Evolutionary conservation across 164 flowering plant species (phyloP), one percentile per base, ranked within the genome.

Genomic region (Santalum album): DNA sequence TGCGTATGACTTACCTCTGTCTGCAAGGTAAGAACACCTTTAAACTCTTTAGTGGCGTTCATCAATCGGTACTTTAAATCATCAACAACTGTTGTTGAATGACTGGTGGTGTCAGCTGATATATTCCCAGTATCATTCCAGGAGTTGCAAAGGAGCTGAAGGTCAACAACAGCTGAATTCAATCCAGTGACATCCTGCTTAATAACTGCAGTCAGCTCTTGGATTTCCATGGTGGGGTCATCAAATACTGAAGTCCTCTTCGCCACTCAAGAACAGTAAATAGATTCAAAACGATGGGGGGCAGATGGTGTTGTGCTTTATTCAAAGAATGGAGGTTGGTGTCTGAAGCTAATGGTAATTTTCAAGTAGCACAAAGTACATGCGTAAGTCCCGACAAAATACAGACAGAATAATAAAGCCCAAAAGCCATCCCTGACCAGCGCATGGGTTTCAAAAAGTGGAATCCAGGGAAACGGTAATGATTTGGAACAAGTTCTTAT

Each of bases 101-200:
- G 99, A 47, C 74, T 81, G 32, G 92, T 81, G 16, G 88, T 89
- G 60, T 94, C 99, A 55, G 62, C 74, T 2, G 97, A 85, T 17
- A 77, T 66, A 55, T 71, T 79, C 44, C 88, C 82, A 58, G 74
- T 74, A 44, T 81, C 96, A 76, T 81, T 87, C 51, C 77, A 87
- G 18, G 96, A 77, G 59, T 80, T 83, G 75, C 85, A 76, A 3
- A 83, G 61, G 26, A 87, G 72, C 69, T 94, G 99, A 44, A 94
- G 81, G 67, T 94, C 99, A 36, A 87, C 87, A 24, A 94, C 92
- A 36, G 99, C 95, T 14, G 92, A 67, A 65, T 94, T 94, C 51
- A 94, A 75, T 12, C 87, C 90, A 55, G 95, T 87, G 57, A 94
- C 90, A 58, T 94, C 99, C 72, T 94, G 97, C 80, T 94, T 94